A percentile compares a stretch with the other conserved stretches of the same genome.
Conservation (phyloP, 805 yeast genomes). For the Candida koratica region DNA sequence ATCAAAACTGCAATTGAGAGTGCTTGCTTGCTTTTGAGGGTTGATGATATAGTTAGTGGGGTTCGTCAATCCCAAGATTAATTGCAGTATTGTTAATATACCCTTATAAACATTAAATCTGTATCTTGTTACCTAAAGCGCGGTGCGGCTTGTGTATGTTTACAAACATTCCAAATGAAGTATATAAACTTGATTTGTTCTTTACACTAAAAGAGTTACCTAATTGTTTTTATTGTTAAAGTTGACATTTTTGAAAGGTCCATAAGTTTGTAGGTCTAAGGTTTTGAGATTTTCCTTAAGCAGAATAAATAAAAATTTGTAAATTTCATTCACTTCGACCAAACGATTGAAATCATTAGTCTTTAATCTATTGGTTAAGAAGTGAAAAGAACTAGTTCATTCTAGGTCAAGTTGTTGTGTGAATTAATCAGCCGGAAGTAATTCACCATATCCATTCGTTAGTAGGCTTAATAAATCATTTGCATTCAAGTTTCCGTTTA, state of each 20-base stretch:
- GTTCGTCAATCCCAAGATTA: slow-evolving; percentile 50
- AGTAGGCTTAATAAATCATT: no score
- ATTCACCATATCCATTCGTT: no score
- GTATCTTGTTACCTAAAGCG: no score
- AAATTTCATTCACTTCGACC: slow-evolving; percentile 6
- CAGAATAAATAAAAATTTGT: slow-evolving; percentile 8
- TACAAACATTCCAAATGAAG: no score
- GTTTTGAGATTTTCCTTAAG: slow-evolving; percentile 6
- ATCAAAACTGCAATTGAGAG: slow-evolving; percentile 97
- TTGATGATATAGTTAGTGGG: slow-evolving; percentile 97
- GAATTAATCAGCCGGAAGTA: no score
- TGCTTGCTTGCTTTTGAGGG: slow-evolving; percentile 90
- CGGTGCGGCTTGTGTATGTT: no score
- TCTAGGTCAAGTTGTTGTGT: no score
- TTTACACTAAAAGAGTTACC: slow-evolving; percentile 4
- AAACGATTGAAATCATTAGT: background rate
- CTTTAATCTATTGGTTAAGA: background rate
- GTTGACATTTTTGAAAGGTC: slow-evolving; percentile 5
- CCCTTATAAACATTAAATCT: no score
- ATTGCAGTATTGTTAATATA: slow-evolving; percentile 5
- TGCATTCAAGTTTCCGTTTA: background rate
- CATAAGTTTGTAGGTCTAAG: background rate
- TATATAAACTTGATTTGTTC: background rate
- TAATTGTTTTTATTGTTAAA: slow-evolving; percentile 7
- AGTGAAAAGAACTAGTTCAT: no score